Conservation (phyloP, 345 rosid genomes). For the Salix caprea region DNA sequence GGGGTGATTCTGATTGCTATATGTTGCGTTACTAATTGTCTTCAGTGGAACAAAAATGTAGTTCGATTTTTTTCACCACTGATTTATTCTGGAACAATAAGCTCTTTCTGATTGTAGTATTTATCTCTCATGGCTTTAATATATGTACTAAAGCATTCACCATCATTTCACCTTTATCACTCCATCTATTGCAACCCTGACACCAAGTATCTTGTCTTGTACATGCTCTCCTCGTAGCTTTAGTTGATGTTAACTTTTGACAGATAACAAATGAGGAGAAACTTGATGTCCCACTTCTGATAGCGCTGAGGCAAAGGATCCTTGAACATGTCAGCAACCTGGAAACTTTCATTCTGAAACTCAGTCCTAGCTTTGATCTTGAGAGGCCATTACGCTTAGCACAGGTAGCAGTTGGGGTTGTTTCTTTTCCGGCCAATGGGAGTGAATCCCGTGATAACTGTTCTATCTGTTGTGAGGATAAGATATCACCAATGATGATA, state of each 20-base stretch:
- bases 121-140: not conserved
- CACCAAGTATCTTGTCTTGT: not conserved
- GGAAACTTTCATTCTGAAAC: slow-evolving; percentile 61
- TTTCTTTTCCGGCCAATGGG: slow-evolving; percentile 44
- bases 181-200: not conserved
- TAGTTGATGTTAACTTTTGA: slow-evolving; percentile 21
- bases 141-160: not conserved
- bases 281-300: slow-evolving; percentile 58
- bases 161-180: not conserved
- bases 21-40: not conserved
- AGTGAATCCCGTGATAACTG: slow-evolving; percentile 51
- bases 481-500: slow-evolving; percentile 67
- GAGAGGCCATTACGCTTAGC: slow-evolving; percentile 63
- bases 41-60: not conserved
- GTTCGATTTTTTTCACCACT: not conserved
- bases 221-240: not conserved
- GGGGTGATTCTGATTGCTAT: not conserved
- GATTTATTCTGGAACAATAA: not conserved
- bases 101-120: not conserved
- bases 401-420: slow-evolving; percentile 73
- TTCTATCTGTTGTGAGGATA: slow-evolving; percentile 87
- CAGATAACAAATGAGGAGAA: slow-evolving; percentile 60
- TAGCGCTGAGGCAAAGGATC: slow-evolving; percentile 74
- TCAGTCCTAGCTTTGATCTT: slow-evolving; percentile 50
- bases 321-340: slow-evolving; percentile 56